Percentiles rank a stretch among this genome's conserved stretches.
phyloP scores from a whole-genome alignment of 192 early-diverging fungal species.

The Geranomyces variabilis region DNA sequence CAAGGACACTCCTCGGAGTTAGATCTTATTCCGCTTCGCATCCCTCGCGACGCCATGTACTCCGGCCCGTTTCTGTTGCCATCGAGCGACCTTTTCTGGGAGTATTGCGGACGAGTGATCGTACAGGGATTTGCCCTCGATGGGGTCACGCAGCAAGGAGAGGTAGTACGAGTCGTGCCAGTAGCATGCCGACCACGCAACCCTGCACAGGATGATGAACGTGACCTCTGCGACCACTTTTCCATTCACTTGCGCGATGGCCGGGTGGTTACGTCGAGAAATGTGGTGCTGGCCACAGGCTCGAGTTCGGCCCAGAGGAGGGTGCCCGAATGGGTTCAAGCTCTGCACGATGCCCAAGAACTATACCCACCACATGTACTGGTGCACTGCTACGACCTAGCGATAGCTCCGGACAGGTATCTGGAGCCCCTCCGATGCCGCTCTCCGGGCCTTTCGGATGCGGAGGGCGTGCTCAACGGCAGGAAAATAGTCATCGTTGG shows the following conservation, averaged over 20 bases:
- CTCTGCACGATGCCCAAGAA: neutral
- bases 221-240: conserved; percentile 2
- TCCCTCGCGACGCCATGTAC: neutral
- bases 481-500: neutral
- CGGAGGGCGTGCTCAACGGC: neutral
- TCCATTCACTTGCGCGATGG: neutral
- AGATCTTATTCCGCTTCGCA: neutral
- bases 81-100: neutral
- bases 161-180: neutral
- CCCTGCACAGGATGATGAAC: neutral
- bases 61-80: conserved; percentile 1
- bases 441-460: neutral
- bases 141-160: neutral
- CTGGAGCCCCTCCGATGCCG: too few species aligned
- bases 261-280: neutral
- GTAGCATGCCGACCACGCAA: neutral
- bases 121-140: conserved; percentile 2
- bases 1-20: neutral
- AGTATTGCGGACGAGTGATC: neutral
- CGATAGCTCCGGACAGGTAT: neutral
- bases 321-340: neutral
- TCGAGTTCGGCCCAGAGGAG: neutral
- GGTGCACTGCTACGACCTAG: neutral
- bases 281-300: neutral
- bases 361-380: neutral